A percentile compares a stretch with the other conserved stretches of the same genome.
phyloP scores from a whole-genome alignment of 1,284 basidiomycete genomes.

The Lignosus rhinocerotis region DNA sequence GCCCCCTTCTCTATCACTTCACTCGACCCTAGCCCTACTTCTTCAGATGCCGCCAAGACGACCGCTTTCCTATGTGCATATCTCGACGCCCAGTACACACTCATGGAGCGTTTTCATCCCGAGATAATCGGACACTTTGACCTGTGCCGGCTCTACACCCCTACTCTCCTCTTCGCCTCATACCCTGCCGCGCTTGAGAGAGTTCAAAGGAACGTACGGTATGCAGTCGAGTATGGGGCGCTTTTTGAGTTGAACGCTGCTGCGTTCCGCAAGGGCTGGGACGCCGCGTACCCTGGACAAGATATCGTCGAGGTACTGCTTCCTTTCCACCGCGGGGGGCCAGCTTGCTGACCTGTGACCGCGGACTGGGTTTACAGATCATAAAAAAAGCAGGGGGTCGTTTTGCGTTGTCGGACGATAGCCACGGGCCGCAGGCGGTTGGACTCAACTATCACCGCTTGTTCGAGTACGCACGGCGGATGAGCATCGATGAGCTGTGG shows the following conservation, averaged over 20 bases:
- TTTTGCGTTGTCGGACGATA: constrained; percentile 92
- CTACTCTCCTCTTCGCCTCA: constrained; percentile 52
- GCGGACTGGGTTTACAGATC: constrained; percentile 44
- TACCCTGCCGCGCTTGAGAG: constrained; percentile 64
- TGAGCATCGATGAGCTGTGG: constrained; percentile 74
- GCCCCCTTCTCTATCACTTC: background rate
- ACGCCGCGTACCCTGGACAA: constrained; percentile 77
- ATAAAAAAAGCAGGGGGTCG: constrained; percentile 70
- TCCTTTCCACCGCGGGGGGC: background rate
- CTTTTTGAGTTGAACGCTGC: constrained; percentile 94
- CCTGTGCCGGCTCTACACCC: constrained; percentile 81
- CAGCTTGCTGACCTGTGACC: background rate
- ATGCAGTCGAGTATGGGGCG: constrained; percentile 82
- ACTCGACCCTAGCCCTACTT: constrained; percentile 7
- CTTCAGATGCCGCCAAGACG: constrained; percentile 25
- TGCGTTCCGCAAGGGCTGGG: constrained; percentile 91
- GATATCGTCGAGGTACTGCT: constrained; percentile 70
- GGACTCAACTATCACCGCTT: constrained; percentile 83
- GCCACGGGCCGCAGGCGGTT: constrained; percentile 88
- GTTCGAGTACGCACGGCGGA: constrained; percentile 64
- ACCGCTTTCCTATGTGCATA: constrained; percentile 66
- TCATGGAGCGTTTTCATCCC: constrained; percentile 74
- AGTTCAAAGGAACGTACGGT: constrained; percentile 76
- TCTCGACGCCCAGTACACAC: constrained; percentile 79
- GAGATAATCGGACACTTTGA: constrained; percentile 95